Base-by-base conservation (phyloP, 495 filamentous ascomycete species). In the Pyrenula massariospora region DNA sequence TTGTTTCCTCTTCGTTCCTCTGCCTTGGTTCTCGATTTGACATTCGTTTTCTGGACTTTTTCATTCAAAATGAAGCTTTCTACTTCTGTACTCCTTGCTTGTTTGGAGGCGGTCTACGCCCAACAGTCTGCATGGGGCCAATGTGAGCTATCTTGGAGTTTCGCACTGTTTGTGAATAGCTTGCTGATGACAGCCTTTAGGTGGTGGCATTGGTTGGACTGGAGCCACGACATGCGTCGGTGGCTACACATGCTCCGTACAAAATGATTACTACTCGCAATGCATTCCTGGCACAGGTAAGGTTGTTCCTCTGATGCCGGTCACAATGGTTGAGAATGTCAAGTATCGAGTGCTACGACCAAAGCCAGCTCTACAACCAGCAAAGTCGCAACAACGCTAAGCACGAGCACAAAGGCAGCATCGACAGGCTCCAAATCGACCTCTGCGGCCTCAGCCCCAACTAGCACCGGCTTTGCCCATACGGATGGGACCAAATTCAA, bases 401-500 rank as follows among this genome's bases (percentile, higher is more conserved):
- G 31, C 15, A 42, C 31, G 5, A 42, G 31, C 31, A 42, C 31
- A 15, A 42, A 42, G 15, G 31, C 31, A 15, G 15, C 31, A 5
- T 42, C 31, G 15, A 42, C 31, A 15, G 31, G 8, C 15, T 8
- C 8, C 31, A 42, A 42, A 42, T 42, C 31, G 15, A 42, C 31
- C 31, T 42, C 31, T 42, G 31, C 31, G 8, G 15, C 31, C 8
- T 8, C 15, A 15, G 15, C 5, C 5, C 31, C 31, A 5, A 42
- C 31, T 8, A 42, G 8, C 15, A 54, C 23, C 12, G 73, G 66
- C 3, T 81, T 82, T 53, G 70, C 80, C 12, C 74, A 69, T 2
- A 75, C 74, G 0, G 66, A 76, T 2, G 83, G 76, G 0, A 68
- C 70, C 8, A 74, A 81, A 25, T 85, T 87, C 70, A 74, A 68